phyloP scores from a whole-genome alignment of 306 rosid species.

The Dalbergia cultrata region DNA sequence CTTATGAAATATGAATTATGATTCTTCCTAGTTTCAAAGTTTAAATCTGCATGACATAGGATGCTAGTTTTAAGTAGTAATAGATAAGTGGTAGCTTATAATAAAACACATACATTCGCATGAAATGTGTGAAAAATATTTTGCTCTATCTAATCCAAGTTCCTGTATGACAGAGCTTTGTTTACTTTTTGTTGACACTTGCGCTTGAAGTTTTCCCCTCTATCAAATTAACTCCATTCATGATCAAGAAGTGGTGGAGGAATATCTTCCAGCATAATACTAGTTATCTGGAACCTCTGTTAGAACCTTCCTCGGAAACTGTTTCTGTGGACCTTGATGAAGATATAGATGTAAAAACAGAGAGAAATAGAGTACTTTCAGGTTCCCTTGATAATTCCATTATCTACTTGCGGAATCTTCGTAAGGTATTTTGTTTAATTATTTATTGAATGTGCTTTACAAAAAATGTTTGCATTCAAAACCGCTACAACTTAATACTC shows the following conservation, averaged over 20 bases:
- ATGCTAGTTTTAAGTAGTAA: slow-evolving; percentile 18
- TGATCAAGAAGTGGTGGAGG: slow-evolving; percentile 69
- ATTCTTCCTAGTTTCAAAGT: slow-evolving; percentile 21
- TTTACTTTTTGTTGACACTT: slow-evolving; percentile 81
- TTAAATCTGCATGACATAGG: slow-evolving; percentile 27
- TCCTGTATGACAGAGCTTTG: slow-evolving; percentile 68
- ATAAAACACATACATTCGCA: background rate
- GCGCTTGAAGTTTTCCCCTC: slow-evolving; percentile 79
- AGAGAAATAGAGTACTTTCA: slow-evolving; percentile 88
- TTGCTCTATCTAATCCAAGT: slow-evolving; percentile 47
- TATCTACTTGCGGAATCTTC: slow-evolving; percentile 84
- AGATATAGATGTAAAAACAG: slow-evolving; percentile 87
- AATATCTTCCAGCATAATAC: slow-evolving; percentile 49
- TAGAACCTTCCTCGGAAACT: slow-evolving; percentile 63
- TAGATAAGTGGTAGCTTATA: background rate
- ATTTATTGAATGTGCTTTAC: slow-evolving; percentile 39
- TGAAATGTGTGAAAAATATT: slow-evolving; percentile 11
- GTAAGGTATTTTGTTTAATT: slow-evolving; percentile 68
- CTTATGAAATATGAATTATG: background rate
- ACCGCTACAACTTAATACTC: background rate
- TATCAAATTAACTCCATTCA: slow-evolving; percentile 59
- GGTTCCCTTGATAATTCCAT: slow-evolving; percentile 85
- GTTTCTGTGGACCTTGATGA: slow-evolving; percentile 63
- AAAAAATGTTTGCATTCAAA: slow-evolving; percentile 31
- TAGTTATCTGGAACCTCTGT: slow-evolving; percentile 70